Percentiles rank a stretch among this genome's conserved stretches.
These are phyloP conservation scores for Torulaspora pretoriensis DNA, from an alignment of 1,139 yeast species.

Conservation along the genomic window DNA sequence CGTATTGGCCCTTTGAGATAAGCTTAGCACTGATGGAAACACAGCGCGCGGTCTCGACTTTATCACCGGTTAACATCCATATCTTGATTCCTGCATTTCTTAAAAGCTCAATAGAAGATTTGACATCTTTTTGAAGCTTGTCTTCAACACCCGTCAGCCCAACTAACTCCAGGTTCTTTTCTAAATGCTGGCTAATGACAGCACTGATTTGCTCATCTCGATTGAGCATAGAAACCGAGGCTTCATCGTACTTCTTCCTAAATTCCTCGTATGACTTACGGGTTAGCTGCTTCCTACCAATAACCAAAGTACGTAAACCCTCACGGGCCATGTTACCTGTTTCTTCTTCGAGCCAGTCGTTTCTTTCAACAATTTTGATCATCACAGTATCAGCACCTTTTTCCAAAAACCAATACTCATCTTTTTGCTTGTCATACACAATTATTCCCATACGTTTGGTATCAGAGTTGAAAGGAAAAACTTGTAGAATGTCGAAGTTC, in stretches of 20 bases:
- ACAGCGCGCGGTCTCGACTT: constrained; percentile 96
- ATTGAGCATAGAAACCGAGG: constrained; percentile 72
- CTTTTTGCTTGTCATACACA: constrained; percentile 56
- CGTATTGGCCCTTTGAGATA: constrained; percentile 88
- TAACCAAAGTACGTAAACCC: constrained; percentile 90
- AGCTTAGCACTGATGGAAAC: constrained; percentile 92
- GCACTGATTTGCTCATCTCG: constrained; percentile 72
- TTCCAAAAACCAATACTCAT: constrained; percentile 77
- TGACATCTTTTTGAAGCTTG: constrained; percentile 84
- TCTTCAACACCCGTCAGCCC: constrained; percentile 99
- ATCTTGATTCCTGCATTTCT: constrained; percentile 95
- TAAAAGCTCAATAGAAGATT: constrained; percentile 82
- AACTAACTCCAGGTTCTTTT: constrained; percentile 74
- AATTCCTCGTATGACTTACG: constrained; percentile 57
- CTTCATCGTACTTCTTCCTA: constrained; percentile 58
- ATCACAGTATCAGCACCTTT: constrained; percentile 98
- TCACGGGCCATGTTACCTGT: constrained; percentile 97
- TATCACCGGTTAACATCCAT: constrained; percentile 99
- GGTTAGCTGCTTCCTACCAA: constrained; percentile 72
- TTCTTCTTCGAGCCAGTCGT: constrained; percentile 98
- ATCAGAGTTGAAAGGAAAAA: constrained; percentile 93
- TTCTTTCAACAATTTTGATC: constrained; percentile 75
- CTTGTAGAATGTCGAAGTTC: constrained; percentile 66
- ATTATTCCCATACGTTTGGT: constrained; percentile 95
- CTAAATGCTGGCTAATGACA: constrained; percentile 66